Evolutionary conservation across 352 stramenopile genomes (phyloP).

Genomic region (Phytophthora aleatoria): DNA sequence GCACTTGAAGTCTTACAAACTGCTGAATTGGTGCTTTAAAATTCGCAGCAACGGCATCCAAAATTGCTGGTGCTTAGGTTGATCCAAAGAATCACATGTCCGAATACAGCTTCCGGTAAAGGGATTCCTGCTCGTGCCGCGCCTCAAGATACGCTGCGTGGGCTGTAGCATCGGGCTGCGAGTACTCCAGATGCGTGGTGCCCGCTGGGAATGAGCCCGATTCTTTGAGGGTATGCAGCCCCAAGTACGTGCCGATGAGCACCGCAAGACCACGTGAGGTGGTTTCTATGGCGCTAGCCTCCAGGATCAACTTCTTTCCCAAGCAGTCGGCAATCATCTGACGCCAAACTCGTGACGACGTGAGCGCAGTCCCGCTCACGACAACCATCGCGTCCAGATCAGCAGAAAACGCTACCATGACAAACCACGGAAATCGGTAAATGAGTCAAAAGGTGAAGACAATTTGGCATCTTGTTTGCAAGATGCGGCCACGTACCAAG

Average conservation of each 20-base stretch:
- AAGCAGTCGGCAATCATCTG: conserved; percentile 89
- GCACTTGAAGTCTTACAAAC: too few relatives aligned
- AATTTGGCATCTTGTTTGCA: neutral
- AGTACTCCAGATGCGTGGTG: conserved; percentile 33
- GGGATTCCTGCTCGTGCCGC: conserved; percentile 66
- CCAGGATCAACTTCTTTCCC: conserved; percentile 71
- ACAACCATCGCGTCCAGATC: conserved; percentile 61
- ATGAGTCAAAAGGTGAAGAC: neutral
- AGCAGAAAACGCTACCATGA: conserved; percentile 39
- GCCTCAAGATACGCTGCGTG: conserved; percentile 69
- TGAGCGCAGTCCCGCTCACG: conserved; percentile 82
- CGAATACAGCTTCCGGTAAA: conserved; percentile 77
- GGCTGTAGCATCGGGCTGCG: conserved; percentile 47
- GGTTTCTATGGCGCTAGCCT: conserved; percentile 68
- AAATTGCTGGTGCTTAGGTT: conserved; percentile 7
- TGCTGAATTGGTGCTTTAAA: conserved; percentile 1
- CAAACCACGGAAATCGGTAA: neutral
- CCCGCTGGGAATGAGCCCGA: conserved; percentile 36
- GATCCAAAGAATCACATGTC: conserved; percentile 16
- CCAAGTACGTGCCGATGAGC: conserved; percentile 66
- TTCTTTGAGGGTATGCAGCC: conserved; percentile 54
- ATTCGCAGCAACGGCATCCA: conserved; percentile 9
- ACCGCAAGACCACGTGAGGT: conserved; percentile 87
- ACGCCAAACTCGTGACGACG: conserved; percentile 80
- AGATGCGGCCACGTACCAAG: conserved; percentile 49